Conservation (phyloP, 176 grass and related monocot species). For the Oryza meyeriana region DNA sequence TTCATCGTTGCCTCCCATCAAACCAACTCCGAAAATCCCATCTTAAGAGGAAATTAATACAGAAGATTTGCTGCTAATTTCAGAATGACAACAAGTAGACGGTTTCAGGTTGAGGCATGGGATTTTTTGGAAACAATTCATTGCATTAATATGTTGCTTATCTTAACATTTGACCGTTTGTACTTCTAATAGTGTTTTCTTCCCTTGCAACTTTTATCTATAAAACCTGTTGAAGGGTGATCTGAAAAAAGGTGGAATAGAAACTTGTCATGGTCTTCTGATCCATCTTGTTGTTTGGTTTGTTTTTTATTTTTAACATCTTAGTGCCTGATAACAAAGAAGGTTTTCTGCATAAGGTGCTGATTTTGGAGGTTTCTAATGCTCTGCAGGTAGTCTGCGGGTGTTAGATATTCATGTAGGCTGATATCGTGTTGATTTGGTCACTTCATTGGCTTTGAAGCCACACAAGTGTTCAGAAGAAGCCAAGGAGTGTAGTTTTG, state of each 20-base stretch:
- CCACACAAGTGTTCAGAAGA: neutral
- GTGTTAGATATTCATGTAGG: slow-evolving; percentile 16
- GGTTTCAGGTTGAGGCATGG: slow-evolving; percentile 2
- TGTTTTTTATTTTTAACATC: neutral
- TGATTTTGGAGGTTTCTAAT: slow-evolving; percentile 21
- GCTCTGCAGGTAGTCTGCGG: slow-evolving; percentile 30
- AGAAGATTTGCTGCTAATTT: neutral
- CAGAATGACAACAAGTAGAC: neutral
- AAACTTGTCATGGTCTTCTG: neutral
- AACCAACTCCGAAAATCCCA: neutral
- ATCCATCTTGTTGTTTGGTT: neutral
- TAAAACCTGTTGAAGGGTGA: neutral
- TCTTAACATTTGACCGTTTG: slow-evolving; percentile 34
- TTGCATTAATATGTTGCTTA: neutral
- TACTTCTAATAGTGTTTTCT: neutral
- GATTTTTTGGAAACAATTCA: slow-evolving; percentile 17
- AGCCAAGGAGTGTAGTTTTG: slow-evolving; percentile 9
- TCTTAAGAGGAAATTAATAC: neutral
- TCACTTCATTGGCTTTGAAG: slow-evolving; percentile 21
- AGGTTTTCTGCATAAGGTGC: neutral
- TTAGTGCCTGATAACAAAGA: neutral
- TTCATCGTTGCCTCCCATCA: slow-evolving; percentile 3
- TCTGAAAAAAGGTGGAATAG: neutral
- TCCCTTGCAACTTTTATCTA: neutral
- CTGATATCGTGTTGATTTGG: slow-evolving; percentile 1